Evolutionary conservation across 2,329 filamentous ascomycete genomes (phyloP).

Genomic region (Colletotrichum trifolii): DNA sequence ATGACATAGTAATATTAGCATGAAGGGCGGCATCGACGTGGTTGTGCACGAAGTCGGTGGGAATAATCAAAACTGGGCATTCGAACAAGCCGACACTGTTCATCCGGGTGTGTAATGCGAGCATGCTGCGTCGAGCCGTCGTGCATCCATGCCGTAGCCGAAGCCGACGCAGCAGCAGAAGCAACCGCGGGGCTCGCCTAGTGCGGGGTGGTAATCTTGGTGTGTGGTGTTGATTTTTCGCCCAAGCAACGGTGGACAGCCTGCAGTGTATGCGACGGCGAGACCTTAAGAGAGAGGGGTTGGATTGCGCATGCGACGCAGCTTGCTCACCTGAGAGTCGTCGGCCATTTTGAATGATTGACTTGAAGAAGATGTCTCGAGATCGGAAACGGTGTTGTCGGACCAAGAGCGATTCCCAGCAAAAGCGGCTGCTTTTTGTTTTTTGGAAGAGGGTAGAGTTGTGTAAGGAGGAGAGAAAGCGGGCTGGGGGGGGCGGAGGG

Average conservation of each 20-base stretch:
- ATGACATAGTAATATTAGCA: constrained; percentile 19
- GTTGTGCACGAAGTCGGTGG: neutral
- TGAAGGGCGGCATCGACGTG: neutral
- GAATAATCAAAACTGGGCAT: neutral
- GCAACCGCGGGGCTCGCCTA: constrained; percentile 41
- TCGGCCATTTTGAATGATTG: constrained; percentile 68
- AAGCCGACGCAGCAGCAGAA: neutral
- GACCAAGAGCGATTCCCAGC: constrained; percentile 38
- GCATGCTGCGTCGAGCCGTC: constrained; percentile 30
- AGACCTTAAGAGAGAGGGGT: constrained; percentile 25
- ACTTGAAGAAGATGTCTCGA: constrained; percentile 40
- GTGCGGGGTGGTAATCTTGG: constrained; percentile 57
- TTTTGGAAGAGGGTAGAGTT: constrained; percentile 30
- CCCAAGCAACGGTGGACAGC: constrained; percentile 38
- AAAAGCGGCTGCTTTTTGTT: constrained; percentile 34
- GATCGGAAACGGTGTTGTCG: constrained; percentile 39
- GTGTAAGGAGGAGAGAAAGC: constrained; percentile 36
- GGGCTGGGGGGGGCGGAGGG: constrained; percentile 36
- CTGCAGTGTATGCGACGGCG: constrained; percentile 42
- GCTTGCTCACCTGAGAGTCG: constrained; percentile 60
- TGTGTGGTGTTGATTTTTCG: constrained; percentile 42
- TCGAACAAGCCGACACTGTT: constrained; percentile 4
- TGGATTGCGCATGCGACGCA: constrained; percentile 18
- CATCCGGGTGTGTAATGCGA: constrained; percentile 3
- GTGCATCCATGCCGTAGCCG: constrained; percentile 17